Conservation (phyloP, 225 moss, liverwort and hornwort genomes). For the Antitrichia curtipendula region DNA sequence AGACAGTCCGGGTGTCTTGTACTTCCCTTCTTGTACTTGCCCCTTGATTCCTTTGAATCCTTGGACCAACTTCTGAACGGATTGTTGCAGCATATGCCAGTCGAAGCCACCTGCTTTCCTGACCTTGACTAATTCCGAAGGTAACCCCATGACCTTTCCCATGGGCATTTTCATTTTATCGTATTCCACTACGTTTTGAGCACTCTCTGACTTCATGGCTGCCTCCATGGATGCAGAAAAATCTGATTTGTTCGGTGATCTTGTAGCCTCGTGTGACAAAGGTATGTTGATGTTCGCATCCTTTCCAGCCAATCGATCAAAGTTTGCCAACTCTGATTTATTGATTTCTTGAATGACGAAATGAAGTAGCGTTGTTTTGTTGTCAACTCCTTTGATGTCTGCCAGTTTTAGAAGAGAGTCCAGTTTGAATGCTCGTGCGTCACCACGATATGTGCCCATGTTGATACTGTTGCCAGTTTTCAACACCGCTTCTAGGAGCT, state of each 20-base stretch:
- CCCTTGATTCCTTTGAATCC: conserved; percentile 25
- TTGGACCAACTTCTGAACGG: conserved; percentile 31
- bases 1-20: conserved; percentile 15
- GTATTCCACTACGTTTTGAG: background rate
- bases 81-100: conserved; percentile 22
- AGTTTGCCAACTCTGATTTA: conserved; percentile 28
- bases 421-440: conserved; percentile 9
- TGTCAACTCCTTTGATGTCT: conserved; percentile 56
- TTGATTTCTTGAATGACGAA: conserved; percentile 59
- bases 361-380: conserved; percentile 60
- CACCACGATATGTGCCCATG: conserved; percentile 9
- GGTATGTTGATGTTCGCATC: conserved; percentile 5
- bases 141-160: conserved; percentile 43
- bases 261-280: background rate
- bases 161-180: conserved; percentile 26
- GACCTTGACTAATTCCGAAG: conserved; percentile 36
- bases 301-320: conserved; percentile 3
- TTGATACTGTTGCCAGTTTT: conserved; percentile 7
- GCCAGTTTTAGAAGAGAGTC: conserved; percentile 7
- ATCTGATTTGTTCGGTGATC: background rate
- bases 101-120: conserved; percentile 53
- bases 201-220: conserved; percentile 22
- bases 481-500: conserved; percentile 10
- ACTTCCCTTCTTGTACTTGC: conserved; percentile 25
- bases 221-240: conserved; percentile 32